A percentile compares a stretch with the other conserved stretches of the same genome.
phyloP scores from a whole-genome alignment of 345 rosid species.

The Nephelium lappaceum region DNA sequence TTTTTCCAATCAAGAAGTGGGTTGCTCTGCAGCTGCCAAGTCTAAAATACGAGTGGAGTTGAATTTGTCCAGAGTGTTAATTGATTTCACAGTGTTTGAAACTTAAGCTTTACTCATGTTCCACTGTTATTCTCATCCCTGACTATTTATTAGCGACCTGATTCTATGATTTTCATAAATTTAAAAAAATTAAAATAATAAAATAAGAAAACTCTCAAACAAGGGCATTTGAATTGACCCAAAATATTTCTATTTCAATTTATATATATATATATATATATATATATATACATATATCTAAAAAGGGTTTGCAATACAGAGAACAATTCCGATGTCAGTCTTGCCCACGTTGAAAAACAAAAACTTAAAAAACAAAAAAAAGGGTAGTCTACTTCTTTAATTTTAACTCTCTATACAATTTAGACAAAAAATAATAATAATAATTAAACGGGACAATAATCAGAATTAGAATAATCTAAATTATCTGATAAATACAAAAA shows the following conservation, averaged over 20 bases:
- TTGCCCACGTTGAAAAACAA: no score
- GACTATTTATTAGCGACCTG: neutral
- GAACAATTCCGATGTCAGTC: no score
- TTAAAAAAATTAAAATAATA: no score
- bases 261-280: no score
- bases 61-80: slow-evolving; percentile 13
- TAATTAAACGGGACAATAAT: slow-evolving; percentile 26
- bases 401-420: slow-evolving; percentile 18
- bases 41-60: slow-evolving; percentile 20
- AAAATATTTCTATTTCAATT: neutral
- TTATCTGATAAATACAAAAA: slow-evolving; percentile 34
- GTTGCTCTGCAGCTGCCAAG: slow-evolving; percentile 5
- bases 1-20: neutral
- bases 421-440: neutral
- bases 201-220: no score
- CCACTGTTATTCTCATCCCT: neutral
- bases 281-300: neutral
- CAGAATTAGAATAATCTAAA: slow-evolving; percentile 17
- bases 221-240: neutral
- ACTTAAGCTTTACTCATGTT: slow-evolving; percentile 11
- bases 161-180: no score
- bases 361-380: neutral
- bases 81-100: slow-evolving; percentile 3
- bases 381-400: neutral
- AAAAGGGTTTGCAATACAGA: neutral